Conservation (phyloP, 345 rosid species). For the Acer yangbiense region DNA sequence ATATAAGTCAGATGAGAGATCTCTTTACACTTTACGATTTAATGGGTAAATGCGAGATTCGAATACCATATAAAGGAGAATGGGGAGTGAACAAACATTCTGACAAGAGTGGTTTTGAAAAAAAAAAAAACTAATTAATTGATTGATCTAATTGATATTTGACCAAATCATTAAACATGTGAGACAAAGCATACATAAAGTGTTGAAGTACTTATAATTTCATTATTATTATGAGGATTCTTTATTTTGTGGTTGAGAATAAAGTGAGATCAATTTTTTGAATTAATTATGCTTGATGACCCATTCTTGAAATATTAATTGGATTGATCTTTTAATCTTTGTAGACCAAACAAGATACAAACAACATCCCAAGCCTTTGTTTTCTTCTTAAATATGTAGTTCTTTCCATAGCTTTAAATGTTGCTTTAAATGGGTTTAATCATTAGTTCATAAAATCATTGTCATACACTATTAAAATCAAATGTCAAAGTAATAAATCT, state of each 20-base stretch:
- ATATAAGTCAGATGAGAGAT: too few relatives aligned
- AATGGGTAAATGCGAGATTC: too few relatives aligned
- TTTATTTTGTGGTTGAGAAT: not conserved
- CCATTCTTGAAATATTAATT: not conserved
- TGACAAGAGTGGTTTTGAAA: too few relatives aligned
- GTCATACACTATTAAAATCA: not conserved
- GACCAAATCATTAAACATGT: not conserved
- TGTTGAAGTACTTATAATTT: not conserved
- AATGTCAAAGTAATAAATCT: not conserved
- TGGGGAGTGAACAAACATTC: too few relatives aligned
- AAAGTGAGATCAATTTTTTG: not conserved
- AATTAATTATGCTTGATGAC: not conserved
- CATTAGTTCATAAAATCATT: not conserved
- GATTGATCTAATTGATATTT: too few relatives aligned
- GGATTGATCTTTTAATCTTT: too few relatives aligned
- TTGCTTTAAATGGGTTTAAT: conserved; percentile 4
- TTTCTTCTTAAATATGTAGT: not conserved
- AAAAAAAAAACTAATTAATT: too few relatives aligned
- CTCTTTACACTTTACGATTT: too few relatives aligned
- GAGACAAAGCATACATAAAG: not conserved
- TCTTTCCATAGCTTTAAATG: not conserved
- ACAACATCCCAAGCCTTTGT: not conserved
- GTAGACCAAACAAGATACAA: not conserved
- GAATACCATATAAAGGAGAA: too few relatives aligned
- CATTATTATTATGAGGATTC: not conserved